Percentiles rank a stretch among this genome's conserved stretches.
These are phyloP conservation scores for Talaromyces adpressus DNA, from an alignment of 495 filamentous ascomycete genomes.

Conservation along the genomic window DNA sequence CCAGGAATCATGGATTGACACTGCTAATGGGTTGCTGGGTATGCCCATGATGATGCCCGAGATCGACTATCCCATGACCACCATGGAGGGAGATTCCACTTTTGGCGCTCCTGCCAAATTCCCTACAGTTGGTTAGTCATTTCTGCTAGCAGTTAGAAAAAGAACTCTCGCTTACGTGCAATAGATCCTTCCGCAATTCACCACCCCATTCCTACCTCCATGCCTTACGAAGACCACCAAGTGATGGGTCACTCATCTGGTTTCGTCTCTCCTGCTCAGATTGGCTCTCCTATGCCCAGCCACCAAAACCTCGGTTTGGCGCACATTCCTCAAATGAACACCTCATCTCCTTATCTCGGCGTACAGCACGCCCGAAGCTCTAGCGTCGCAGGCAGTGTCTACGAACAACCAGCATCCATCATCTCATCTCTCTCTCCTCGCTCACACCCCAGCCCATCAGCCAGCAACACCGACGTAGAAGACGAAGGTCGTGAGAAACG, in stretches of 20 bases:
- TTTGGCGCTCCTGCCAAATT: constrained; percentile 41
- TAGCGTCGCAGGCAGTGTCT: constrained; percentile 13
- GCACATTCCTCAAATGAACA: constrained; percentile 19
- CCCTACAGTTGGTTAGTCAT: constrained; percentile 62
- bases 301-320: constrained; percentile 20
- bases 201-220: constrained; percentile 22
- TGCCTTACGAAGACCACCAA: constrained; percentile 25
- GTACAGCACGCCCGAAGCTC: not conserved
- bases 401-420: constrained; percentile 45
- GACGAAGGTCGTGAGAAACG: constrained; percentile 61
- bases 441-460: constrained; percentile 47
- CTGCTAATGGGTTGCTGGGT: constrained; percentile 50
- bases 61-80: constrained; percentile 40
- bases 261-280: constrained; percentile 28
- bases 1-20: constrained; percentile 54
- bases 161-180: not conserved
- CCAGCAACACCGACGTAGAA: constrained; percentile 46
- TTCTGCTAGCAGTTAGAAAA: not conserved
- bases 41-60: constrained; percentile 60
- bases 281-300: constrained; percentile 19
- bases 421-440: constrained; percentile 49
- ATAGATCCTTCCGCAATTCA: constrained; percentile 58
- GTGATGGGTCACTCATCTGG: constrained; percentile 17
- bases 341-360: constrained; percentile 27
- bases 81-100: constrained; percentile 25